phyloP scores from a whole-genome alignment of 345 rosid genomes.

The Arabidopsis suecica region DNA sequence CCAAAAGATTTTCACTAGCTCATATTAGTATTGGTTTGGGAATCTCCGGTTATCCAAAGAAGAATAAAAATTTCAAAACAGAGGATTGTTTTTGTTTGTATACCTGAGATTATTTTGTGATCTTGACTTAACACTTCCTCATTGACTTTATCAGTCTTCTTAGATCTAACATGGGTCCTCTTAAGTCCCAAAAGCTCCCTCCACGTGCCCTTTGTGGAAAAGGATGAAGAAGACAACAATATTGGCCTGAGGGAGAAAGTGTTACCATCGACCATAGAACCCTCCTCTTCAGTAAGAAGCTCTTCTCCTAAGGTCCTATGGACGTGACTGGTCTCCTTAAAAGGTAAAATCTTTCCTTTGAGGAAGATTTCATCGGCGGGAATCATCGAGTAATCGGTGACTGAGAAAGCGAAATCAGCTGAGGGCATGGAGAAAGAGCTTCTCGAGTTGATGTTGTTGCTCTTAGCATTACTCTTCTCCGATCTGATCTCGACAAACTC shows the following conservation, averaged over 20 bases:
- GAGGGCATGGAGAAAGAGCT: constrained; percentile 50
- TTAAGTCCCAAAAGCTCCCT: constrained; percentile 70
- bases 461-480: constrained; percentile 50
- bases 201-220: constrained; percentile 52
- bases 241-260: constrained; percentile 56
- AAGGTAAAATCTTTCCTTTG: constrained; percentile 85
- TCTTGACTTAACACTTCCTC: constrained; percentile 46
- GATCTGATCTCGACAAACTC: constrained; percentile 71
- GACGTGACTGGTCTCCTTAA: constrained; percentile 58
- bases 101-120: constrained; percentile 48
- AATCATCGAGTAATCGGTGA: constrained; percentile 74
- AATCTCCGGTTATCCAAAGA: no score
- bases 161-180: constrained; percentile 68
- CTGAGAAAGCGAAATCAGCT: constrained; percentile 86
- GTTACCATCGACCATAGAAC: constrained; percentile 45
- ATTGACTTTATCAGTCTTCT: constrained; percentile 43
- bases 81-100: neutral
- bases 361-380: constrained; percentile 91
- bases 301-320: constrained; percentile 85
- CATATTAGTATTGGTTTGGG: neutral
- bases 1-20: neutral
- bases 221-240: constrained; percentile 40
- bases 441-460: constrained; percentile 49
- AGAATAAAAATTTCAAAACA: no score
- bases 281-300: constrained; percentile 62